Conservation (phyloP, 2,329 filamentous ascomycete species). For the Colletotrichum sp. region DNA sequence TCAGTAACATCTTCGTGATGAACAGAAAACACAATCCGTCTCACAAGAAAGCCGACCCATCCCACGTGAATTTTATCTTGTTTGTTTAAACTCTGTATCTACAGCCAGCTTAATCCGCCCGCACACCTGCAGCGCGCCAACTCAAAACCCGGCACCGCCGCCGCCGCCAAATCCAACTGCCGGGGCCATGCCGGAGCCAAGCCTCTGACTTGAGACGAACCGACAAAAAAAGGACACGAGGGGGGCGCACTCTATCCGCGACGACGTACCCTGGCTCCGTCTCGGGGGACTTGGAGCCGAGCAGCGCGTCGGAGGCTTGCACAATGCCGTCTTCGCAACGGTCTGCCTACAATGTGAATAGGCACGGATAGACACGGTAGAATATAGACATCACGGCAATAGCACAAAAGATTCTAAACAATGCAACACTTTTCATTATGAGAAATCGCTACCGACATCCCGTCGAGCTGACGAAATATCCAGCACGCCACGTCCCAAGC, state of each 20-base stretch:
- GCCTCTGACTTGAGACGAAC: neutral
- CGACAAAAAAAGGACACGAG: neutral
- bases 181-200: neutral
- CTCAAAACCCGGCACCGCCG: neutral
- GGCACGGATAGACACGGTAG: no score
- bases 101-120: neutral
- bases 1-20: no score
- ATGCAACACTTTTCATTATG: conserved; percentile 18
- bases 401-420: neutral
- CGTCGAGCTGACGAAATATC: neutral
- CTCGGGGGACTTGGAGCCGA: neutral
- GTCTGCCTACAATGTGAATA: no score
- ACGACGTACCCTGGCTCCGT: neutral
- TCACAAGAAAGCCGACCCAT: no score
- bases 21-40: no score
- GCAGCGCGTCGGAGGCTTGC: neutral
- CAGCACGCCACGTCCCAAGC: conserved; percentile 1
- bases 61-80: no score
- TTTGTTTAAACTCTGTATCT: neutral
- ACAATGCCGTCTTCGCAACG: neutral
- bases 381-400: neutral
- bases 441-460: conserved; percentile 1
- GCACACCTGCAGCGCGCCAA: neutral
- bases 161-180: neutral
- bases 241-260: neutral